A percentile compares a stretch with the other conserved stretches of the same genome.
Evolutionary conservation across 306 rosid species (phyloP).

Genomic region (Gastrolobium villosum): DNA sequence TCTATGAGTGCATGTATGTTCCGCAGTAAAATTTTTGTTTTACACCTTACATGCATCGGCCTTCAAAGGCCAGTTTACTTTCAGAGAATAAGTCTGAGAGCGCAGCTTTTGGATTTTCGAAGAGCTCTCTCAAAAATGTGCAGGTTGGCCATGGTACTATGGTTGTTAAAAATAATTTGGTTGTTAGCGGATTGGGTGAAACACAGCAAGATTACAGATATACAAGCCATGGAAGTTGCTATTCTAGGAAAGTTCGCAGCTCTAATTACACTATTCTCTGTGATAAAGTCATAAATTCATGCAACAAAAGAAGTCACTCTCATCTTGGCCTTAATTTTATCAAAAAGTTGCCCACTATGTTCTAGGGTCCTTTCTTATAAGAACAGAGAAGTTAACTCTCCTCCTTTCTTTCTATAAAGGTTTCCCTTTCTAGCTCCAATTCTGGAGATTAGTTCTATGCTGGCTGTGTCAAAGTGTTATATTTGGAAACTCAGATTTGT

Average conservation of each 20-base stretch:
- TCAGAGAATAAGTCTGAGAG: slow-evolving; percentile 53
- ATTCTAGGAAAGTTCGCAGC: slow-evolving; percentile 78
- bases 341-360: slow-evolving; percentile 44
- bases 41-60: too few species aligned
- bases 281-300: slow-evolving; percentile 61
- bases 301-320: slow-evolving; percentile 50
- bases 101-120: slow-evolving; percentile 47
- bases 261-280: slow-evolving; percentile 77
- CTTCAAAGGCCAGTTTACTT: too few species aligned
- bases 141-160: slow-evolving; percentile 77
- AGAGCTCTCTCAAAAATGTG: slow-evolving; percentile 68
- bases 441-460: slow-evolving; percentile 13
- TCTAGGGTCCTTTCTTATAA: slow-evolving; percentile 46
- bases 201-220: slow-evolving; percentile 78
- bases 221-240: slow-evolving; percentile 58
- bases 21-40: too few species aligned
- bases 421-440: slow-evolving; percentile 33
- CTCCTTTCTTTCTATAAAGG: slow-evolving; percentile 23
- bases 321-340: slow-evolving; percentile 39
- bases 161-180: slow-evolving; percentile 62
- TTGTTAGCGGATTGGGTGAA: slow-evolving; percentile 68
- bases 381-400: slow-evolving; percentile 19
- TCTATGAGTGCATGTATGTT: too few species aligned
- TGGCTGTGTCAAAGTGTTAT: slow-evolving; percentile 23
- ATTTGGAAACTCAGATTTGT: slow-evolving; percentile 1